phyloP scores from a whole-genome alignment of 2,329 filamentous ascomycete genomes.

The Talaromyces marneffei region DNA sequence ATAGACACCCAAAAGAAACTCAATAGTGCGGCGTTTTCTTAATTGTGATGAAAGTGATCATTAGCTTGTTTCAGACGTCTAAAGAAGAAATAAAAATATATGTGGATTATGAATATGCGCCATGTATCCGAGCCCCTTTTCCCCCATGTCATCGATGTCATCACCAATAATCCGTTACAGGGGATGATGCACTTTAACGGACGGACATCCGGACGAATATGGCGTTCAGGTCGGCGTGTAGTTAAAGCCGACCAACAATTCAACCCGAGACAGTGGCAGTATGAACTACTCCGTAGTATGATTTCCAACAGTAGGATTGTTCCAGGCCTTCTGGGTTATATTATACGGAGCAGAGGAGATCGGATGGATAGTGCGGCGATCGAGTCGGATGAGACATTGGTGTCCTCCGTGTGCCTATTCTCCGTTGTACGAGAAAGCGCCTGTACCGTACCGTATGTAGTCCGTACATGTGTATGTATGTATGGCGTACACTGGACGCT shows the following conservation, averaged over 20 bases:
- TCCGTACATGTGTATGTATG: background rate
- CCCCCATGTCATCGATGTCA: background rate
- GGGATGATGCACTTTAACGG: background rate
- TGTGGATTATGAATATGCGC: no score
- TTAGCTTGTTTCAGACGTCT: background rate
- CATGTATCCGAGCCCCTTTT: slow-evolving; percentile 6
- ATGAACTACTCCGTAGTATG: background rate
- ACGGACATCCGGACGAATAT: background rate
- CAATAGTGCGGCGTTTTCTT: background rate
- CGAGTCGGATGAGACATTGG: background rate
- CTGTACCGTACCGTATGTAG: background rate
- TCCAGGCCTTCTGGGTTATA: background rate
- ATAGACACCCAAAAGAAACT: background rate
- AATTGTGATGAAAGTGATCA: background rate
- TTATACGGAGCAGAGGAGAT: background rate
- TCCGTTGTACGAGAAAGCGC: background rate
- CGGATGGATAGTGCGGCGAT: background rate
- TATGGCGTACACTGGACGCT: background rate
- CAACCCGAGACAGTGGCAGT: background rate
- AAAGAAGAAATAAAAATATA: background rate
- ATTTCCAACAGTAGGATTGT: no score
- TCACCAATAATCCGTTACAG: background rate
- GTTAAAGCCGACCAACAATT: background rate
- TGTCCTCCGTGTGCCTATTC: no score
- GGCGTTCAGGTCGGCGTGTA: background rate